Percentiles rank a stretch among this genome's conserved stretches.
Evolutionary conservation across 2,329 filamentous ascomycete species (phyloP).

Genomic region (Venturia nashicola): DNA sequence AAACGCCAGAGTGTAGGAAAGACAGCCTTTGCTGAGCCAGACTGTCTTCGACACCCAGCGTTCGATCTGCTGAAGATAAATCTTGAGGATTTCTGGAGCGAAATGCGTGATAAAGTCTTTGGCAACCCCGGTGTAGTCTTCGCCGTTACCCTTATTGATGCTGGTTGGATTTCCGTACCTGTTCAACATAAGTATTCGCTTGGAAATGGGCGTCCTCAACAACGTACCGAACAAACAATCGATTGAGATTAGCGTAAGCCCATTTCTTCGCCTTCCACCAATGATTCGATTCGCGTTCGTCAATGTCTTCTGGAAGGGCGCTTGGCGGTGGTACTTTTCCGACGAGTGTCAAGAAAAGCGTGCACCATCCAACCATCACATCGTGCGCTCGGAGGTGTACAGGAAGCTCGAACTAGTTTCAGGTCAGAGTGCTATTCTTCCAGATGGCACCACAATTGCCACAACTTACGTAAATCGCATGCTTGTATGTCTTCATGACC

Average conservation of each 20-base stretch:
- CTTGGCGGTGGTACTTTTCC: constrained; percentile 70
- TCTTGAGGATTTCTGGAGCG: constrained; percentile 90
- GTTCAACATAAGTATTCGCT: not conserved
- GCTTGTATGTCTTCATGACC: constrained; percentile 93
- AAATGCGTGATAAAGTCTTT: constrained; percentile 86
- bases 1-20: constrained; percentile 89
- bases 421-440: constrained; percentile 16
- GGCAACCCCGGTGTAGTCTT: constrained; percentile 69
- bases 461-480: constrained; percentile 77
- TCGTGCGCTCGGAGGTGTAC: constrained; percentile 64
- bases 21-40: constrained; percentile 88
- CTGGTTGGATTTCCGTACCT: constrained; percentile 83
- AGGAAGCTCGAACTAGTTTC: constrained; percentile 67
- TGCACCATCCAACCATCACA: constrained; percentile 89
- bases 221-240: constrained; percentile 76
- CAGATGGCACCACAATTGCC: constrained; percentile 12
- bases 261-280: constrained; percentile 99
- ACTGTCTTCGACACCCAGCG: constrained; percentile 92
- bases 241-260: constrained; percentile 95
- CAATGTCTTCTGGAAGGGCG: constrained; percentile 65
- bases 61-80: constrained; percentile 88
- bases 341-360: constrained; percentile 82
- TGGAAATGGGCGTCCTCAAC: constrained; percentile 15
- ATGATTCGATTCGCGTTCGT: constrained; percentile 84
- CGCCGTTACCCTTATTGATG: constrained; percentile 59